Evolutionary conservation across 108 stramenopile genomes (phyloP).

Genomic region (Nannochloropsis oceanica): DNA sequence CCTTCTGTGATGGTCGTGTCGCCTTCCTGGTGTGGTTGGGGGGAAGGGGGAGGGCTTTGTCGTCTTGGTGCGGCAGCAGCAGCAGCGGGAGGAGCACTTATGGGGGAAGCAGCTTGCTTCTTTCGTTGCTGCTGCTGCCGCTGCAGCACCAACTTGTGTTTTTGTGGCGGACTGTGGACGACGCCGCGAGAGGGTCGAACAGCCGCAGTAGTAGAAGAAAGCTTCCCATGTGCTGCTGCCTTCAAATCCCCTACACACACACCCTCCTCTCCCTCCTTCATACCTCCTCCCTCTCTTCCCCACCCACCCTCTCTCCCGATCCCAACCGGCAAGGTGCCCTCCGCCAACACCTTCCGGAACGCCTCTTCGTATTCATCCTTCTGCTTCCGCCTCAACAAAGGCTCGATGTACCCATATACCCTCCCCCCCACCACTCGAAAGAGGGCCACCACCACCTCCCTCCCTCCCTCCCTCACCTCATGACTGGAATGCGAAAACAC

Average conservation of each 20-base stretch:
- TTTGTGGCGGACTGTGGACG: no score
- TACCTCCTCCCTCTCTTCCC: not conserved
- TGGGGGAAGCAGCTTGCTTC: no score
- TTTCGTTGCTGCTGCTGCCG: no score
- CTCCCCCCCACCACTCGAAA: not conserved
- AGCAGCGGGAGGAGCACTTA: no score
- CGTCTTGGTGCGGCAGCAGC: no score
- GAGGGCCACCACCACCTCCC: not conserved
- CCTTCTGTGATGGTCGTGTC: not conserved
- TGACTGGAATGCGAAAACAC: not conserved
- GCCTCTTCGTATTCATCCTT: not conserved
- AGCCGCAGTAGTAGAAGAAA: no score
- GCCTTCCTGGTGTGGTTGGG: no score
- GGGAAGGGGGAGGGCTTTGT: no score
- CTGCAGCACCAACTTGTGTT: no score
- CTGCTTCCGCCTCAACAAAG: not conserved
- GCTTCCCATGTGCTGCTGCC: no score
- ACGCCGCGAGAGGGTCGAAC: no score
- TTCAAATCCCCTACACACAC: no score
- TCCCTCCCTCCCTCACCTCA: not conserved
- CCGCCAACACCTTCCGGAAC: not conserved
- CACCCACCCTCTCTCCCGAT: not conserved
- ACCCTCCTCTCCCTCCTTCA: not conserved
- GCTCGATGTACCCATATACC: not conserved
- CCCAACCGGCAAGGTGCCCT: not conserved